Evolutionary conservation across 306 rosid species (phyloP).

Genomic region (Trifolium fragiferum): DNA sequence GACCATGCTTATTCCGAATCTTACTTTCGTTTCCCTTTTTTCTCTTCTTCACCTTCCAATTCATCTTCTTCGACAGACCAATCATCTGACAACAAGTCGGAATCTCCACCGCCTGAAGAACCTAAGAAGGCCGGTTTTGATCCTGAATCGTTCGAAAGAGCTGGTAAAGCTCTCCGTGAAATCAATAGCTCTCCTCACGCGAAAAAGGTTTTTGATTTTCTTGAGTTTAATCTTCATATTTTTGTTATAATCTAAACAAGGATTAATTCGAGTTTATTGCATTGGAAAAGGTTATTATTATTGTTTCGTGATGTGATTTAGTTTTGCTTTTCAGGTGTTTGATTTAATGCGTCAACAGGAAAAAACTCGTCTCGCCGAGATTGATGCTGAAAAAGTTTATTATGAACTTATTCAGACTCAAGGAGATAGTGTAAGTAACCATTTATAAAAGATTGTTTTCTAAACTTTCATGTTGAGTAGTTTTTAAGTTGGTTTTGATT

Average conservation of each 20-base stretch:
- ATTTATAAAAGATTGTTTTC: slow-evolving; percentile 16
- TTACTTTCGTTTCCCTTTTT: slow-evolving; percentile 61
- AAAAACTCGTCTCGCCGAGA: slow-evolving; percentile 73
- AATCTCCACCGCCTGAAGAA: slow-evolving; percentile 62
- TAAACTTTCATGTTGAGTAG: neutral
- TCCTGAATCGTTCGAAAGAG: slow-evolving; percentile 85
- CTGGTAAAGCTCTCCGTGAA: slow-evolving; percentile 86
- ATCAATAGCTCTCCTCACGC: slow-evolving; percentile 69
- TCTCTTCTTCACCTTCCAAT: slow-evolving; percentile 59
- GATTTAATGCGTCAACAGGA: slow-evolving; percentile 86
- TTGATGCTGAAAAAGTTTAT: slow-evolving; percentile 81
- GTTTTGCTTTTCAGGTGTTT: slow-evolving; percentile 64
- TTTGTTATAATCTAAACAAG: neutral
- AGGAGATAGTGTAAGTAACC: slow-evolving; percentile 67
- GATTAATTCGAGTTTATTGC: neutral
- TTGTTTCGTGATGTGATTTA: slow-evolving; percentile 32
- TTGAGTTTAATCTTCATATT: slow-evolving; percentile 2
- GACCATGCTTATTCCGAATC: slow-evolving; percentile 66
- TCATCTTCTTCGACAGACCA: slow-evolving; percentile 55
- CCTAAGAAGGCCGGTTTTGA: slow-evolving; percentile 81
- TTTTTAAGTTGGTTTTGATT: neutral
- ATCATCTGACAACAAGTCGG: slow-evolving; percentile 53
- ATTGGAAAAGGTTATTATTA: neutral
- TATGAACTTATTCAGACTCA: slow-evolving; percentile 75
- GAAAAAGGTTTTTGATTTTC: slow-evolving; percentile 55